A percentile compares a stretch with the other conserved stretches of the same genome.
Conservation (phyloP, 2,329 filamentous ascomycete species). For the Camillea tinctor region DNA sequence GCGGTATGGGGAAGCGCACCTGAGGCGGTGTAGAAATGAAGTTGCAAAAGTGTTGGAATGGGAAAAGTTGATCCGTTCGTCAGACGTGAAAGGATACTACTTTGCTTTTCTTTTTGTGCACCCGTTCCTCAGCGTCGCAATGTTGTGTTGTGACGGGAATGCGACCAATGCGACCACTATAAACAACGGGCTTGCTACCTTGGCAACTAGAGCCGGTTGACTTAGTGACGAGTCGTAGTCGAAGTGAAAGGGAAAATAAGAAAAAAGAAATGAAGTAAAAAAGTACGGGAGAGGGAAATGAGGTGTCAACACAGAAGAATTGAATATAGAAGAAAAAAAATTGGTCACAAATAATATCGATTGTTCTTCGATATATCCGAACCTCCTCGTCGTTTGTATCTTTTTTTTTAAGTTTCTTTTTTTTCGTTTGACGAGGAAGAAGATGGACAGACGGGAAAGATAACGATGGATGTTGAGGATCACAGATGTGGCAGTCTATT, state of each 20-base stretch:
- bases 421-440: not conserved
- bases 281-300: not conserved
- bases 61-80: not conserved
- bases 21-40: not conserved
- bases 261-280: not conserved
- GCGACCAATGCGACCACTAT: not conserved
- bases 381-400: not conserved
- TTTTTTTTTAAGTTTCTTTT: not conserved
- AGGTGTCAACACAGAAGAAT: not conserved
- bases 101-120: no score
- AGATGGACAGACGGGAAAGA: slow-evolving; percentile 5
- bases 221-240: not conserved
- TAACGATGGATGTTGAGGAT: slow-evolving; percentile 4
- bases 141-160: not conserved
- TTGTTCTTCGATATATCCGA: not conserved
- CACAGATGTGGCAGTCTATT: slow-evolving; percentile 19
- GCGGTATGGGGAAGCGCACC: not conserved
- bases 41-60: not conserved
- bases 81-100: not conserved
- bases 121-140: not conserved
- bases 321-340: not conserved
- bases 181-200: not conserved
- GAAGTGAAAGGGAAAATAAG: not conserved
- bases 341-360: not conserved
- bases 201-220: not conserved